A percentile compares a stretch with the other conserved stretches of the same genome.
Evolutionary conservation across 768 basidiomycete species (phyloP).

Genomic region (Russula dissimulans): DNA sequence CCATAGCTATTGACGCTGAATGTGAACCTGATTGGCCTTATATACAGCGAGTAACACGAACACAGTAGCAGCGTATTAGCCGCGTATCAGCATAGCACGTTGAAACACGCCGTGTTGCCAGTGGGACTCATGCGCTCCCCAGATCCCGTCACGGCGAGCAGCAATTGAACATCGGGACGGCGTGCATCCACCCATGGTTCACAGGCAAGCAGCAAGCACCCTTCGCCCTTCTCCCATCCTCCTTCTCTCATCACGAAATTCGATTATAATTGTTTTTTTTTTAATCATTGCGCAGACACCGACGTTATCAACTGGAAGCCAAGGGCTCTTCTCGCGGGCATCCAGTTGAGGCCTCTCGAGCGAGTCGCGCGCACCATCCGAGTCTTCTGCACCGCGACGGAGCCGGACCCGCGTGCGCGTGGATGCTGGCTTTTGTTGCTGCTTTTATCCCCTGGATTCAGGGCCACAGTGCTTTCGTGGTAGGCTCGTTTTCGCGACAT

Average conservation of each 20-base stretch:
- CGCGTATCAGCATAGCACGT: constrained; percentile 40
- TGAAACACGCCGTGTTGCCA: constrained; percentile 49
- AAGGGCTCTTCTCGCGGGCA: constrained; percentile 39
- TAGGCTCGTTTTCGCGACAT: too few species aligned
- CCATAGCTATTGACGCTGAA: constrained; percentile 39
- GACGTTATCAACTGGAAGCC: constrained; percentile 33
- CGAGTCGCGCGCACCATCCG: constrained; percentile 37
- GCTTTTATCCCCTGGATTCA: too few species aligned
- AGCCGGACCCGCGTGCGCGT: constrained; percentile 38
- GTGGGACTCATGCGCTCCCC: constrained; percentile 45
- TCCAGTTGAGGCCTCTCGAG: constrained; percentile 38
- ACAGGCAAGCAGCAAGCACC: too few species aligned
- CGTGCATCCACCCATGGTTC: constrained; percentile 45
- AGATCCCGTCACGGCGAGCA: constrained; percentile 26
- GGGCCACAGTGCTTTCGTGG: too few species aligned
- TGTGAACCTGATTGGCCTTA: constrained; percentile 39
- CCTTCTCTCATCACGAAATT: too few species aligned
- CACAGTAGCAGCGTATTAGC: constrained; percentile 27
- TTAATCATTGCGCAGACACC: constrained; percentile 31
- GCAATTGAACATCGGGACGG: constrained; percentile 34
- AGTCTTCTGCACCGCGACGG: constrained; percentile 43
- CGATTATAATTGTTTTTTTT: neutral
- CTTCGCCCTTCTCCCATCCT: neutral
- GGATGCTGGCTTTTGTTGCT: constrained; percentile 26
- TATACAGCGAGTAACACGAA: constrained; percentile 35